phyloP scores from a whole-genome alignment of 805 yeast species.

The Kuraishia molischiana region DNA sequence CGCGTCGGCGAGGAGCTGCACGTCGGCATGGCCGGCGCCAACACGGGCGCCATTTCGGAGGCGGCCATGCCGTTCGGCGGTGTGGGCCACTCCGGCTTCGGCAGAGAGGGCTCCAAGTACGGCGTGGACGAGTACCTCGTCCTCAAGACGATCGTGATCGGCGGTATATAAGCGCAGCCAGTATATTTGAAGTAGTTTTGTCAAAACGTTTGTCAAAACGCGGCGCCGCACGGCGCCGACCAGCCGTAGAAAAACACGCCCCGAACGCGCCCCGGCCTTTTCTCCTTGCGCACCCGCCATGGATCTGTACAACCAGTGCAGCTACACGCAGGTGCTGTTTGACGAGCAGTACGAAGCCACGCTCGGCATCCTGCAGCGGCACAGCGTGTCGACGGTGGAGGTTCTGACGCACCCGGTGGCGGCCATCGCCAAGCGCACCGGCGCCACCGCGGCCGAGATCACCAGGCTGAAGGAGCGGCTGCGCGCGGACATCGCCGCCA shows the following conservation, averaged over 20 bases:
- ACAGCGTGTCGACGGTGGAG: slow-evolving; percentile 1
- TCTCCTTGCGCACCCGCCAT: not conserved
- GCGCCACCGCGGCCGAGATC: slow-evolving; percentile 7
- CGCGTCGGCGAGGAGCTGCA: slow-evolving; percentile 59
- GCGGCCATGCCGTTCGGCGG: slow-evolving; percentile 74
- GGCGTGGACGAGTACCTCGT: slow-evolving; percentile 68
- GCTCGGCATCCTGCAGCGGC: not conserved
- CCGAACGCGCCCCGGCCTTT: not conserved
- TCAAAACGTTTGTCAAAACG: too few relatives aligned
- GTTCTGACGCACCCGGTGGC: not conserved
- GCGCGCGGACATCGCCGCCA: slow-evolving; percentile 8
- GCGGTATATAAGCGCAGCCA: slow-evolving; percentile 16
- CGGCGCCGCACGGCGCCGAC: not conserved
- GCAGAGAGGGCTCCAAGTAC: slow-evolving; percentile 70
- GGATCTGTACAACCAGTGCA: slow-evolving; percentile 9
- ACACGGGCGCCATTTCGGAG: slow-evolving; percentile 64
- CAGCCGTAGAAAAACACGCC: not conserved
- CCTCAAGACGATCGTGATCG: slow-evolving; percentile 55
- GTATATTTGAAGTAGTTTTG: not conserved
- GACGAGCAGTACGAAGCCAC: slow-evolving; percentile 3
- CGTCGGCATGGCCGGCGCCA: slow-evolving; percentile 76
- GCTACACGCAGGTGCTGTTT: slow-evolving; percentile 4
- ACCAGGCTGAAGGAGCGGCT: slow-evolving; percentile 12
- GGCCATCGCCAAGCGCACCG: slow-evolving; percentile 2
- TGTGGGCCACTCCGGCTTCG: slow-evolving; percentile 68